These are phyloP conservation scores for Phytophthora crassamura DNA, from an alignment of 352 stramenopile genomes.

Conservation along the genomic window DNA sequence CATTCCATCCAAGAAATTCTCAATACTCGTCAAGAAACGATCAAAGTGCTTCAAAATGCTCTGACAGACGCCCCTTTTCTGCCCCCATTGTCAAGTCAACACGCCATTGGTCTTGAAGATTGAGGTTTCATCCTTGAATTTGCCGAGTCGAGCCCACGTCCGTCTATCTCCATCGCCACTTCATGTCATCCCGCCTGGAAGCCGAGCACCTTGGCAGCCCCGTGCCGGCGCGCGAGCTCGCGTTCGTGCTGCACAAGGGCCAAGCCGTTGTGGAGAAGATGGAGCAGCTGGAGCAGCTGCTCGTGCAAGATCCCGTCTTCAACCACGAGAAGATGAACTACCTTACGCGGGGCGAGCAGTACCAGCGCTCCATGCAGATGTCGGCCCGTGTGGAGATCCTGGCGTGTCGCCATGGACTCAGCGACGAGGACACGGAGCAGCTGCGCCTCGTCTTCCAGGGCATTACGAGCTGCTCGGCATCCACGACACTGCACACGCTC, in stretches of 20 bases:
- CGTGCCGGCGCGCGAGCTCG: conserved; percentile 60
- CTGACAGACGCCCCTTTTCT: conserved; percentile 5
- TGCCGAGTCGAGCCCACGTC: neutral
- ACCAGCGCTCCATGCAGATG: conserved; percentile 64
- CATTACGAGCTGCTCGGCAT: conserved; percentile 60
- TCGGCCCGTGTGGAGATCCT: conserved; percentile 64
- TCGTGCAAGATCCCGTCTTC: conserved; percentile 65
- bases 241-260: conserved; percentile 68
- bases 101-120: conserved; percentile 23
- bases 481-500: conserved; percentile 72
- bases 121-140: conserved; percentile 19
- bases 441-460: conserved; percentile 60
- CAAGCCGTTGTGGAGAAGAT: conserved; percentile 56
- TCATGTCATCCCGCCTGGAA: conserved; percentile 32
- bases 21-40: neutral
- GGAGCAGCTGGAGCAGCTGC: conserved; percentile 66
- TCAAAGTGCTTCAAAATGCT: conserved; percentile 8
- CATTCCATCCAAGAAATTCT: too few relatives aligned
- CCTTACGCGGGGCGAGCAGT: conserved; percentile 66
- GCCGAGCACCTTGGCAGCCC: conserved; percentile 54
- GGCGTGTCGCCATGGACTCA: conserved; percentile 53
- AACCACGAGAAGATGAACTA: conserved; percentile 72
- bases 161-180: neutral
- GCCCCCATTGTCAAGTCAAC: conserved; percentile 36
- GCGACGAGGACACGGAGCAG: conserved; percentile 64